These are phyloP conservation scores for Crucihimalaya himalaica DNA, from an alignment of 345 rosid species.

Conservation along the genomic window DNA sequence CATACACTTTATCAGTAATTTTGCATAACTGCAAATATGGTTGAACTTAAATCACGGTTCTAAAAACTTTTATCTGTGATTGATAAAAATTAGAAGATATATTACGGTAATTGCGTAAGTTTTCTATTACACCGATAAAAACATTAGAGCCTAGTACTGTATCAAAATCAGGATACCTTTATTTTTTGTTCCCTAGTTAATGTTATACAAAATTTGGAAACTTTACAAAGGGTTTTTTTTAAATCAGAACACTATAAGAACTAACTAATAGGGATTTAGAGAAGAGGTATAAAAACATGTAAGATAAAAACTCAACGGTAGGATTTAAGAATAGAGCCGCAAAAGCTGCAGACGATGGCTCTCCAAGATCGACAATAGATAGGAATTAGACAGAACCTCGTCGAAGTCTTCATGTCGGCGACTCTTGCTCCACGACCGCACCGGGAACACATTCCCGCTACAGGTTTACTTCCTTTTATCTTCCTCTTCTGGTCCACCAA, in stretches of 20 bases:
- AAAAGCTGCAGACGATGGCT: slow-evolving; percentile 64
- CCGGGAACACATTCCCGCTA: slow-evolving; percentile 63
- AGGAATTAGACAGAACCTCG: slow-evolving; percentile 65
- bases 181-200: not conserved
- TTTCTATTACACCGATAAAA: no score
- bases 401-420: slow-evolving; percentile 63
- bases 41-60: not conserved
- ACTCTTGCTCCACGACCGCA: slow-evolving; percentile 63
- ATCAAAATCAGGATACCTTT: not conserved
- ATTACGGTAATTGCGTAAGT: not conserved
- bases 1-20: not conserved
- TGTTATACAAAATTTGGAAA: not conserved
- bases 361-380: slow-evolving; percentile 63
- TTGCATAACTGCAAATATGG: not conserved
- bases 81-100: not conserved
- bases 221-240: not conserved
- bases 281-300: not conserved
- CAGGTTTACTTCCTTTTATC: slow-evolving; percentile 58
- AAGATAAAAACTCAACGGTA: slow-evolving; percentile 42
- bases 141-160: not conserved
- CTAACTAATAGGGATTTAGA: not conserved
- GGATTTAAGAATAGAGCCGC: slow-evolving; percentile 71
- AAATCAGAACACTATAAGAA: slow-evolving; percentile 1
- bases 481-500: slow-evolving; percentile 65
- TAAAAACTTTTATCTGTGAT: not conserved